Conservation (phyloP, 1,284 basidiomycete genomes). For the Puccinia hordei region DNA sequence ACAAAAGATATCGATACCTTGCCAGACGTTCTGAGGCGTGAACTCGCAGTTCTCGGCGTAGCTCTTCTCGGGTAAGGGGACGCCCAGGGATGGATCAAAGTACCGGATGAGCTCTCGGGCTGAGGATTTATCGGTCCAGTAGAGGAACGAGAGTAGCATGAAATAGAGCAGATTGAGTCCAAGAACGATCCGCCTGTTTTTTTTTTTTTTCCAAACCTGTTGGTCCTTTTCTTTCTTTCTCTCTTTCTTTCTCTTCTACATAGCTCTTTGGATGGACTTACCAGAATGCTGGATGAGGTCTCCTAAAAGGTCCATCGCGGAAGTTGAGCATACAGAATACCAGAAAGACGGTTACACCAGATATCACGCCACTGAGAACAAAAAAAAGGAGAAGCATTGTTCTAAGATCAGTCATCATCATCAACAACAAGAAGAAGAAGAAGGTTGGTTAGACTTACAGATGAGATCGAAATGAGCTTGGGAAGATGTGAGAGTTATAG, state of each 20-base stretch:
- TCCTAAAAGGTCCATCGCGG: slow-evolving; percentile 76
- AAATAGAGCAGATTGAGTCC: slow-evolving; percentile 79
- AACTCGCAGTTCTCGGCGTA: slow-evolving; percentile 77
- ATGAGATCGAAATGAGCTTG: slow-evolving; percentile 47
- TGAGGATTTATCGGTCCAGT: slow-evolving; percentile 78
- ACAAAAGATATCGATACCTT: slow-evolving; percentile 78
- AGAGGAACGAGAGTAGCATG: slow-evolving; percentile 73
- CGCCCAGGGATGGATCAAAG: slow-evolving; percentile 71
- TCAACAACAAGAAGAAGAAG: too few species aligned
- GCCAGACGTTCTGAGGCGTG: slow-evolving; percentile 64
- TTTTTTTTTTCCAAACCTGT: too few species aligned
- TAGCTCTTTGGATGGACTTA: slow-evolving; percentile 34
- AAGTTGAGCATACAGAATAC: slow-evolving; percentile 80
- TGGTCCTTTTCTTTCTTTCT: too few species aligned
- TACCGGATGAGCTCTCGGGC: slow-evolving; percentile 75
- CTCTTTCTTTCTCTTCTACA: neutral
- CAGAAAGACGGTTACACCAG: slow-evolving; percentile 53
- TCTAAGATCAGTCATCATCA: too few species aligned
- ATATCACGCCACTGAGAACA: slow-evolving; percentile 32
- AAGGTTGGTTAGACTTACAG: slow-evolving; percentile 4
- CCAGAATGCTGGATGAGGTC: slow-evolving; percentile 66
- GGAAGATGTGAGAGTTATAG: slow-evolving; percentile 48
- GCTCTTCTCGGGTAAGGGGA: slow-evolving; percentile 74
- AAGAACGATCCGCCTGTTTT: slow-evolving; percentile 62
- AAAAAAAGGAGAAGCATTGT: neutral